Percentiles rank a stretch among this genome's conserved stretches.
phyloP scores from a whole-genome alignment of 2,329 filamentous ascomycete genomes.

The Diaporthe nobilis region DNA sequence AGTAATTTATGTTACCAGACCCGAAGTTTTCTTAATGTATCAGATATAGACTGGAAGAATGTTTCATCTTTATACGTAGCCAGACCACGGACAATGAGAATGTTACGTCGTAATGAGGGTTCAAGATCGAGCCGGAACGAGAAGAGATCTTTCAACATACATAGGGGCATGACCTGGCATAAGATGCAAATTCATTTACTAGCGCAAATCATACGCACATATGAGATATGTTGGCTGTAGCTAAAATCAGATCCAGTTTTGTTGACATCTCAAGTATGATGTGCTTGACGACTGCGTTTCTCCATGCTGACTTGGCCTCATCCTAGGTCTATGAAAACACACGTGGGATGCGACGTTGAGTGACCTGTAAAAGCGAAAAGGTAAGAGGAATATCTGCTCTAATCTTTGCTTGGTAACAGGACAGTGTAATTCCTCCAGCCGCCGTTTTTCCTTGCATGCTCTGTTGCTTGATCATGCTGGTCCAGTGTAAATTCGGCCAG shows the following conservation, averaged over 20 bases:
- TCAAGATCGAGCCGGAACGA: background rate
- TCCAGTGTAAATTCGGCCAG: background rate
- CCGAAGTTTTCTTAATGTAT: too few species aligned
- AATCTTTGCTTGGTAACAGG: background rate
- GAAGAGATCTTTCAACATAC: background rate
- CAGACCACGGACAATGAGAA: background rate
- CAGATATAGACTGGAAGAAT: too few species aligned
- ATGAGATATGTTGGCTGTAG: background rate
- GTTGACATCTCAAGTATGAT: background rate
- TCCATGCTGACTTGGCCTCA: background rate
- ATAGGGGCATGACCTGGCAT: background rate
- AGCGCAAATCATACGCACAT: too few species aligned
- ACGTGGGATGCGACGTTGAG: background rate
- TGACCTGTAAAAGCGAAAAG: background rate
- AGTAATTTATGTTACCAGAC: too few species aligned
- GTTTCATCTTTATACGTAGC: too few species aligned
- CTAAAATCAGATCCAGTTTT: background rate
- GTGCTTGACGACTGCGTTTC: background rate
- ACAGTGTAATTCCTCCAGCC: background rate
- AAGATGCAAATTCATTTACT: background rate
- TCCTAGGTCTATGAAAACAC: background rate
- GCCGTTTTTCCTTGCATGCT: background rate
- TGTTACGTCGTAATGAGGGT: background rate
- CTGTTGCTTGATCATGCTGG: background rate
- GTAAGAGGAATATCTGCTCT: too few species aligned